Conservation (phyloP, 2,329 filamentous ascomycete genomes). For the Diplodia mutila region DNA sequence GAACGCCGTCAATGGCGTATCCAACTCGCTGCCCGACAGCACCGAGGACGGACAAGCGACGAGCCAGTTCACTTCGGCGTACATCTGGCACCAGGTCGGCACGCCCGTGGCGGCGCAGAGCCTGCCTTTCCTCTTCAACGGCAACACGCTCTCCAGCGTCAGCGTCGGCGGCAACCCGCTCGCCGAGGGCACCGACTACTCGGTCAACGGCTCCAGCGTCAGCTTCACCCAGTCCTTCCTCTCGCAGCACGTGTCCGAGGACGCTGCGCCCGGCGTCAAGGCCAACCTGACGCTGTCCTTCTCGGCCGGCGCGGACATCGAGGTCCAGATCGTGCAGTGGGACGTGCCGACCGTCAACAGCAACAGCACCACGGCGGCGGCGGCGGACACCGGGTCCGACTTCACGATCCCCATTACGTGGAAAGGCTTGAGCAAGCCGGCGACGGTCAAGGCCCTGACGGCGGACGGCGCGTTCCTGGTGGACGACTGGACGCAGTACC, state of each 20-base stretch:
- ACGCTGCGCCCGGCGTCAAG: constrained; percentile 51
- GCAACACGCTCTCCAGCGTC: constrained; percentile 54
- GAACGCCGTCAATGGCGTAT: constrained; percentile 48
- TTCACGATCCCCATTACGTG: constrained; percentile 57
- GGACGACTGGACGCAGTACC: constrained; percentile 61
- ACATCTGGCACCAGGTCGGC: constrained; percentile 58
- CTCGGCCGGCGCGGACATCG: constrained; percentile 53
- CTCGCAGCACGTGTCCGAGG: constrained; percentile 47
- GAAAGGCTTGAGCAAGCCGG: constrained; percentile 55
- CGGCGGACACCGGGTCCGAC: constrained; percentile 43
- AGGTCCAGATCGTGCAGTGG: constrained; percentile 59
- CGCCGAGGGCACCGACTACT: constrained; percentile 50
- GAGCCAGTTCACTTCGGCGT: constrained; percentile 56
- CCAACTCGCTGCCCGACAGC: constrained; percentile 58
- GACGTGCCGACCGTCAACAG: constrained; percentile 47
- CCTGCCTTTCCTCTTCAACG: constrained; percentile 58
- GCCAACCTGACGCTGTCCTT: constrained; percentile 59
- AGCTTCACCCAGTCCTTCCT: constrained; percentile 56
- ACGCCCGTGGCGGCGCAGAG: constrained; percentile 47
- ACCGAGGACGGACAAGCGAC: constrained; percentile 54
- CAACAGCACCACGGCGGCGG: constrained; percentile 36
- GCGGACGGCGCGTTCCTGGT: constrained; percentile 55
- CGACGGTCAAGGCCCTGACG: constrained; percentile 56
- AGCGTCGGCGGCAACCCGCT: constrained; percentile 45
- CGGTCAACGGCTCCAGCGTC: constrained; percentile 50